Evolutionary conservation across 352 stramenopile species (phyloP).

Genomic region (Phytophthora sansomeana): DNA sequence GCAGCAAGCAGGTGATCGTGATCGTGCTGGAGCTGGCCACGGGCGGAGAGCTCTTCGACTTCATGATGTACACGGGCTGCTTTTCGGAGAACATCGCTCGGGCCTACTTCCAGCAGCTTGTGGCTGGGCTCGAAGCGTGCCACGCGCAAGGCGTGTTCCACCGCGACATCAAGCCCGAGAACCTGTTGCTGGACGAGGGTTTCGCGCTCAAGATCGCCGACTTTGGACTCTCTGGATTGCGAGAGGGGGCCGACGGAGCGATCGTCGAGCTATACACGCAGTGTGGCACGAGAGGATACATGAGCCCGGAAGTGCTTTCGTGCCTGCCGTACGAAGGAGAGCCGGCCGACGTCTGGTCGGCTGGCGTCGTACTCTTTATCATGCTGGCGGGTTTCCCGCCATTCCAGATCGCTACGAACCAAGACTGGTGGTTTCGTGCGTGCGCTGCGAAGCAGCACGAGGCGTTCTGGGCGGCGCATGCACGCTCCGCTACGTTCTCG

Average conservation of each 20-base stretch:
- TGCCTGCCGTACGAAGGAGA: constrained; percentile 87
- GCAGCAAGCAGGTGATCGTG: constrained; percentile 81
- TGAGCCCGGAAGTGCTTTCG: constrained; percentile 93
- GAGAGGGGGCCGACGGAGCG: constrained; percentile 64
- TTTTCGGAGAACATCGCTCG: constrained; percentile 89
- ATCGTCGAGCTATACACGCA: constrained; percentile 84
- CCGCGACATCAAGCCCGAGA: constrained; percentile 95
- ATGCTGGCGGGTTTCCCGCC: constrained; percentile 93
- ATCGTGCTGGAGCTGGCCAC: constrained; percentile 91
- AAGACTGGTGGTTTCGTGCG: constrained; percentile 92
- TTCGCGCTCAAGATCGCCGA: constrained; percentile 94
- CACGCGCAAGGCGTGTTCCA: constrained; percentile 90
- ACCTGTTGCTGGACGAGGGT: constrained; percentile 89
- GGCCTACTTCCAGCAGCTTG: constrained; percentile 91
- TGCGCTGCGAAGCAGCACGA: constrained; percentile 79
- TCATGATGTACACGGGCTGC: constrained; percentile 94
- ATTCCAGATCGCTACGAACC: constrained; percentile 89
- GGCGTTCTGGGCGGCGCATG: constrained; percentile 82
- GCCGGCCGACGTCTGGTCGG: constrained; percentile 91
- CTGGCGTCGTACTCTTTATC: constrained; percentile 94
- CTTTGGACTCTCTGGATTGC: constrained; percentile 95
- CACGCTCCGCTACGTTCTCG: constrained; percentile 77
- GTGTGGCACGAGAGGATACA: constrained; percentile 93
- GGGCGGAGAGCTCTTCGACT: constrained; percentile 92
- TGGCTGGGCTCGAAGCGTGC: constrained; percentile 81